phyloP scores from a whole-genome alignment of 768 basidiomycete species.

The Asterophora lycoperdoides region DNA sequence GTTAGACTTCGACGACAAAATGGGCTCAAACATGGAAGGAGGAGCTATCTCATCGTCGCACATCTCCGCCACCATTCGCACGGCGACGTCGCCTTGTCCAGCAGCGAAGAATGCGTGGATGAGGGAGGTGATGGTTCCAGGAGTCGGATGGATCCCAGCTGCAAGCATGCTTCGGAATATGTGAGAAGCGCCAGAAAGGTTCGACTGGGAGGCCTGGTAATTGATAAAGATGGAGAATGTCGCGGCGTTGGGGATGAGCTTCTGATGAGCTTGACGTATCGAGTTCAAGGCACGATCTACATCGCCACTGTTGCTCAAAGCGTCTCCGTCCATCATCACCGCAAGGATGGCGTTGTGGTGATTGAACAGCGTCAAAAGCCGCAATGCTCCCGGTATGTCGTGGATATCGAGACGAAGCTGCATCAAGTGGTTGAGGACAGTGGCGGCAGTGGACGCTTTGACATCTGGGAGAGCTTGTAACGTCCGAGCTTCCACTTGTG shows the following conservation, averaged over 20 bases:
- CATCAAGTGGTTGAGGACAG: slow-evolving; percentile 66
- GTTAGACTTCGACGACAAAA: slow-evolving; percentile 16
- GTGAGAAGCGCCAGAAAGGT: slow-evolving; percentile 41
- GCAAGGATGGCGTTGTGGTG: slow-evolving; percentile 19
- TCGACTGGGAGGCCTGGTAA: slow-evolving; percentile 40
- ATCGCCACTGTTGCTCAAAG: background rate
- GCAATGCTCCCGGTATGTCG: slow-evolving; percentile 44
- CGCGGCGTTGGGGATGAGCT: slow-evolving; percentile 43
- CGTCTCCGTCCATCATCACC: slow-evolving; percentile 10
- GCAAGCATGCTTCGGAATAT: slow-evolving; percentile 46
- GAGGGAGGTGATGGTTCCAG: slow-evolving; percentile 47
- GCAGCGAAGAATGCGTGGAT: slow-evolving; percentile 51
- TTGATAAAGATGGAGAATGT: slow-evolving; percentile 66
- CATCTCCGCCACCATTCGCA: slow-evolving; percentile 46
- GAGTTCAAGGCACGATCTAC: slow-evolving; percentile 7
- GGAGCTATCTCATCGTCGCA: slow-evolving; percentile 32
- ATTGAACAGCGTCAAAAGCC: slow-evolving; percentile 48
- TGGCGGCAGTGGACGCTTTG: slow-evolving; percentile 38
- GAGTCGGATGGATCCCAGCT: slow-evolving; percentile 40
- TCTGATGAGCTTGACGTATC: slow-evolving; percentile 8
- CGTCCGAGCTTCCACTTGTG: slow-evolving; percentile 47
- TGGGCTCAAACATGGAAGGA: slow-evolving; percentile 23
- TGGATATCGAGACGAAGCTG: slow-evolving; percentile 52
- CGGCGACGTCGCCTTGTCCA: slow-evolving; percentile 45
- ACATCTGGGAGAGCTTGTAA: slow-evolving; percentile 43